Conservation (phyloP, 495 filamentous ascomycete species). For the Penicillium coprophilum region DNA sequence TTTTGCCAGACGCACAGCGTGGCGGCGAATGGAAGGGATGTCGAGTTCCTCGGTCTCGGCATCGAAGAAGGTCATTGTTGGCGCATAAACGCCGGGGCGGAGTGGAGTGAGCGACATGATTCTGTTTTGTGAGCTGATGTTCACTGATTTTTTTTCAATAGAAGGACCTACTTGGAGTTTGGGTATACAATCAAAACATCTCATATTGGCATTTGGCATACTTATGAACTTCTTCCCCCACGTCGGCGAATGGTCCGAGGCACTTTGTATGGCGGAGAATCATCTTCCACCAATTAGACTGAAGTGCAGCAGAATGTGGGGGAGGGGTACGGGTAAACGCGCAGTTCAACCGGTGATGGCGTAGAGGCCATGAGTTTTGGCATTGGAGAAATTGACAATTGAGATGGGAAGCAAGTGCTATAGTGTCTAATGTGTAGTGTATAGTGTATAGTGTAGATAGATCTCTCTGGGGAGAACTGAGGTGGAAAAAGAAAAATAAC, state of each 20-base stretch:
- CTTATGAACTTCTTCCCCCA: constrained; percentile 20
- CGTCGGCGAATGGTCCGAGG: constrained; percentile 31
- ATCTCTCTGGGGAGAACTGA: background rate
- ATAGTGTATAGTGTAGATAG: no score
- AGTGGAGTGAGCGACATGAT: constrained; percentile 57
- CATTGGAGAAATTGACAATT: background rate
- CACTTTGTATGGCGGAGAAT: constrained; percentile 27
- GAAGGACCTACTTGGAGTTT: constrained; percentile 1
- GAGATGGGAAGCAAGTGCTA: background rate
- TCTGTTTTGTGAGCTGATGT: constrained; percentile 7
- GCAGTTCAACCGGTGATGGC: background rate
- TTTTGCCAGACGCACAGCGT: constrained; percentile 77
- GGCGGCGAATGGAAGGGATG: constrained; percentile 71
- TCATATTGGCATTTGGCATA: background rate
- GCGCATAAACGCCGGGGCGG: constrained; percentile 82
- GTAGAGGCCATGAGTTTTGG: background rate
- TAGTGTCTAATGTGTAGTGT: no score
- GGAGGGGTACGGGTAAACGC: constrained; percentile 14
- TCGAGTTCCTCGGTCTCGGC: constrained; percentile 80
- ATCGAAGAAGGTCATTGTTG: constrained; percentile 90
- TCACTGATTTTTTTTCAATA: background rate
- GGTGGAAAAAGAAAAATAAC: background rate
- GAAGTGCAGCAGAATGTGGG: constrained; percentile 20
- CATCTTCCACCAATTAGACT: constrained; percentile 24
- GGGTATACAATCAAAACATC: constrained; percentile 9